phyloP scores from a whole-genome alignment of 306 rosid genomes.

The Lathyrus oleraceus region DNA sequence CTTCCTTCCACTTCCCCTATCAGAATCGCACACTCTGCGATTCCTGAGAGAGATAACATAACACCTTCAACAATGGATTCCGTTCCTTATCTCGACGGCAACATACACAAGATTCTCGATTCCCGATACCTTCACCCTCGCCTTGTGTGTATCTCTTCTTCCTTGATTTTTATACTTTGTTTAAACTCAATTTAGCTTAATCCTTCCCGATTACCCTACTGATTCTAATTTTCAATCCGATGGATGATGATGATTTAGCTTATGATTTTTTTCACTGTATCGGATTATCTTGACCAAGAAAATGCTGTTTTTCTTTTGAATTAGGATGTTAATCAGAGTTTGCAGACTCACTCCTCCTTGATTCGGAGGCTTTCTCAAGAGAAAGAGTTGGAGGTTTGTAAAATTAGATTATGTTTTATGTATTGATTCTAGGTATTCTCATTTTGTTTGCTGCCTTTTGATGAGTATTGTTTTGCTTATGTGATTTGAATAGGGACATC shows the following conservation, averaged over 20 bases:
- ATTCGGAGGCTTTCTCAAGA: constrained; percentile 84
- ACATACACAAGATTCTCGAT: constrained; percentile 58
- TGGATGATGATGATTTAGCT: not conserved
- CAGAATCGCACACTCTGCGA: not conserved
- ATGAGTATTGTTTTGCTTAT: constrained; percentile 24
- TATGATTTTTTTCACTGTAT: not conserved
- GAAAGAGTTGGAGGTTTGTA: constrained; percentile 77
- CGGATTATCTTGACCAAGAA: not conserved
- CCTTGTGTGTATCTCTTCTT: constrained; percentile 54
- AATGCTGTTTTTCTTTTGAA: constrained; percentile 17
- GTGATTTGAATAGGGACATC: constrained; percentile 69
- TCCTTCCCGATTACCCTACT: not conserved
- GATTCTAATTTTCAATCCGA: constrained; percentile 7
- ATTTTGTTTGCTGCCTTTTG: constrained; percentile 14
- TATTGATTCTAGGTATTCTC: not conserved
- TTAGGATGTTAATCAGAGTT: constrained; percentile 57
- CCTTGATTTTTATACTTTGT: too few relatives aligned
- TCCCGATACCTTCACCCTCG: constrained; percentile 54
- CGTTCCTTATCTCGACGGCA: constrained; percentile 67
- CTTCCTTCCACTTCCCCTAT: constrained; percentile 31
- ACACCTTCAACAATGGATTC: constrained; percentile 58
- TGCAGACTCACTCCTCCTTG: constrained; percentile 90
- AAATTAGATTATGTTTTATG: too few relatives aligned
- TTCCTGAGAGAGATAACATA: not conserved
- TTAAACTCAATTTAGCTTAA: constrained; percentile 5